Evolutionary conservation across 2,329 filamentous ascomycete species (phyloP), one percentile per base, ranked within the genome.

Genomic region (Ophiosphaerella korrae): DNA sequence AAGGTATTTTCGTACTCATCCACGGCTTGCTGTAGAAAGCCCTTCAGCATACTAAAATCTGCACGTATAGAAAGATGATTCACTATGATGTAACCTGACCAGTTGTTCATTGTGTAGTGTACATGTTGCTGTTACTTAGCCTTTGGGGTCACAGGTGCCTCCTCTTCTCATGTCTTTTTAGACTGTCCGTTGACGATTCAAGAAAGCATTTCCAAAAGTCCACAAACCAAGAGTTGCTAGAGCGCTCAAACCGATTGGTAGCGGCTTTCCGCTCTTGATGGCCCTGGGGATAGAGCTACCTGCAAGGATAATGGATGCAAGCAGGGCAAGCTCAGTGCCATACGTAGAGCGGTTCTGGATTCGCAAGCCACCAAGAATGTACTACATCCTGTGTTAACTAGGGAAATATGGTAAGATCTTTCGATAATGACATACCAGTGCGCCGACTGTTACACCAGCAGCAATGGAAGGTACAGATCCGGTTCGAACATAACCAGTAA

Each of bases 271-370:
- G 36, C 87, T 83, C 73, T 86, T 90, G 67, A 99, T 86, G 4
- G 92, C 94, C 45, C 94, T 84, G 11, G 94, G 94, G 53, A 97
- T 87, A 2, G 90, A 88, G 36, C 89, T 89, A 16, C 91, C 92
- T 2, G 83, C 93, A 32, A 99, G 82, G 23, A 97, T 78, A n/a
- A 91, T 67, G 0, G 90, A 96, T 4, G 94, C 94, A 37, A 97
- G 80, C 8, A 99, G 82, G n/a, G 88, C 90, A 37, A 96, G 79
- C 76, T 97, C 94, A 62, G 95, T 78, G 56, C 93, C 94, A 73
- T 94, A 96, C 3, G 89, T 73, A 71, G 91, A 83, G 54, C 82
- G 80, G 64, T 85, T 87, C 64, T 88, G 86, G 57, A 96, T 86
- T 52, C 92, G 89, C 68, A 89, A 87, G 58, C 88, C 92, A 57